Conservation (phyloP, 106 monocot species). For the Phalaenopsis aphrodite region DNA sequence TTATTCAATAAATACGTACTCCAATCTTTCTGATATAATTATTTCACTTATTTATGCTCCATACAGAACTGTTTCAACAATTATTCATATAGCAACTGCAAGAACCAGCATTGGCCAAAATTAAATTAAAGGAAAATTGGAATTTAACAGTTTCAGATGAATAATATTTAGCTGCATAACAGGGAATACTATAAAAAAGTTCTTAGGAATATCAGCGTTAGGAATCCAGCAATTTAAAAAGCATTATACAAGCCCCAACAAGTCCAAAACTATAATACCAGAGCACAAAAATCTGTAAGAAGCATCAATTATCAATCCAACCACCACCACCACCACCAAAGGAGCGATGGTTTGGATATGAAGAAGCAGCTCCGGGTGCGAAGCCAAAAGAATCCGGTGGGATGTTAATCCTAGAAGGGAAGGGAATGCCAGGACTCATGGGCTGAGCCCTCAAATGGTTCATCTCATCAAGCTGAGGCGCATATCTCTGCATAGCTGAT, state of each 20-base stretch:
- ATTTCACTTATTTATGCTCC: no score
- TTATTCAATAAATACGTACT: no score
- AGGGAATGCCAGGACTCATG: conserved; percentile 9
- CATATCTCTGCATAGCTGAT: conserved; percentile 44
- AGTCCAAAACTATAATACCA: neutral
- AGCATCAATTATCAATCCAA: conserved; percentile 23
- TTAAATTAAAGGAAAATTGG: no score
- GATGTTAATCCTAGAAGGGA: conserved; percentile 6
- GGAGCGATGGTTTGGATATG: conserved; percentile 4
- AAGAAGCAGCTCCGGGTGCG: conserved; percentile 8
- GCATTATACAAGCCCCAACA: no score
- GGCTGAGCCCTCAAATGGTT: conserved; percentile 13
- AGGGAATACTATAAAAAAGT: neutral
- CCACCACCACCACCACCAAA: conserved; percentile 8
- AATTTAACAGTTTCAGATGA: neutral
- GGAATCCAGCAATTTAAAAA: neutral
- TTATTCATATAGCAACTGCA: no score
- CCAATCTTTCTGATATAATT: no score
- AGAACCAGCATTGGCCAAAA: no score
- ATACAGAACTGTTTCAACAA: no score
- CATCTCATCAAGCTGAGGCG: conserved; percentile 48
- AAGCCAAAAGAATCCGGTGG: conserved; percentile 17
- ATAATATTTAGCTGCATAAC: neutral
- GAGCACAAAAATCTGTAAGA: neutral
- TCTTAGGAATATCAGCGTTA: no score